These are phyloP conservation scores for Tetrastigma voinierianum DNA, from an alignment of 164 flowering plant genomes.

Conservation along the genomic window DNA sequence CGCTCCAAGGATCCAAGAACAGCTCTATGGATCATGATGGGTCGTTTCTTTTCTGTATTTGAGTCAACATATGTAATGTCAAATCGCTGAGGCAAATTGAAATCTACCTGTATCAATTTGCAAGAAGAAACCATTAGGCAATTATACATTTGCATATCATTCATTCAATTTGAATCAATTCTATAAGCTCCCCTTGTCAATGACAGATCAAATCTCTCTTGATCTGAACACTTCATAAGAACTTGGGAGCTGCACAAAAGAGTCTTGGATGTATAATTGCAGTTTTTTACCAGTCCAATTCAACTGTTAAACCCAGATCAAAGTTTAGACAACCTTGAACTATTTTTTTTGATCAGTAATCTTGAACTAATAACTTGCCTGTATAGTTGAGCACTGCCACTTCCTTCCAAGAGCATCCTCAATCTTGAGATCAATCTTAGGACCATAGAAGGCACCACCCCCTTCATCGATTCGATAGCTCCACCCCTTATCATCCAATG, in stretches of 20 bases:
- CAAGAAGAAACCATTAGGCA: neutral
- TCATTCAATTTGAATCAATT: too few relatives aligned
- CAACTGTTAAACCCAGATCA: too few relatives aligned
- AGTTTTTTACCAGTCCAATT: too few relatives aligned
- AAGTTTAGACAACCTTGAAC: neutral
- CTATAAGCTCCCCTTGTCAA: too few relatives aligned
- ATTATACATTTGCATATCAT: neutral
- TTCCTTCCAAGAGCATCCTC: slow-evolving; percentile 99
- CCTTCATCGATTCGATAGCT: slow-evolving; percentile 88
- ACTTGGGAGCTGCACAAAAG: too few relatives aligned
- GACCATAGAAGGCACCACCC: slow-evolving; percentile 99
- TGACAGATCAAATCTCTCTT: neutral
- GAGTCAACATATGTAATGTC: slow-evolving; percentile 90
- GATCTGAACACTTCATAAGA: neutral
- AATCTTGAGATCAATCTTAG: slow-evolving; percentile 96
- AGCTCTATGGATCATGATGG: slow-evolving; percentile 97
- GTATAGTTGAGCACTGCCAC: slow-evolving; percentile 98
- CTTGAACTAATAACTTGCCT: slow-evolving; percentile 41
- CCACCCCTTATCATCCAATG: slow-evolving; percentile 93
- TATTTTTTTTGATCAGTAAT: too few relatives aligned
- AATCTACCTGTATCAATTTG: slow-evolving; percentile 69
- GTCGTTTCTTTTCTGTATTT: slow-evolving; percentile 71
- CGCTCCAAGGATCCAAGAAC: slow-evolving; percentile 96
- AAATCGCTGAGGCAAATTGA: slow-evolving; percentile 88
- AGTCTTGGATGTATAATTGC: too few relatives aligned